Percentiles rank a stretch among this genome's conserved stretches.
phyloP scores from a whole-genome alignment of 1,139 yeast genomes.

The Protomyces macrosporus region DNA sequence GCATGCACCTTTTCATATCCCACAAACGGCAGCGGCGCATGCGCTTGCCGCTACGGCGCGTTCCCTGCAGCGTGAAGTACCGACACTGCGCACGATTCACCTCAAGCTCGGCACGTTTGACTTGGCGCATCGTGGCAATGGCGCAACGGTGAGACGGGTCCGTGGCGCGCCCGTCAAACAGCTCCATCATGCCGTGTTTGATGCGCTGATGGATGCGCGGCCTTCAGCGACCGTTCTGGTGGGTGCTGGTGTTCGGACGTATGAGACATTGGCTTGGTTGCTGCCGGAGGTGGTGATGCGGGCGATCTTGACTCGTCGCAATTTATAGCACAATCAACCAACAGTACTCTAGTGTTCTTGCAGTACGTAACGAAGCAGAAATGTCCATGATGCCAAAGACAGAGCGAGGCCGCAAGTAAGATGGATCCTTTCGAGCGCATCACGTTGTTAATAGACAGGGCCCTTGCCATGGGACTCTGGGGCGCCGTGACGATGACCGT shows the following conservation, averaged over 20 bases:
- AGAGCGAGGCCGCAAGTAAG: constrained; percentile 13
- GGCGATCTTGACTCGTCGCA: no score
- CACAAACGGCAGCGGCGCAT: constrained; percentile 13
- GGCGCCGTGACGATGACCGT: constrained; percentile 23
- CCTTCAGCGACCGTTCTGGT: constrained; percentile 2
- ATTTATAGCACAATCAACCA: neutral
- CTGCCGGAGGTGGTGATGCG: constrained; percentile 15
- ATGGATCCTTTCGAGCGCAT: neutral
- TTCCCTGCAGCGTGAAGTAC: constrained; percentile 11
- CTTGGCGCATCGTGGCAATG: constrained; percentile 20
- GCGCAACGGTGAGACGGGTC: constrained; percentile 13
- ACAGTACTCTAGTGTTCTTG: neutral
- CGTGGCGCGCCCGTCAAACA: constrained; percentile 17
- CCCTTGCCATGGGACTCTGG: constrained; percentile 22
- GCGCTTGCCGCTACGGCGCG: constrained; percentile 10
- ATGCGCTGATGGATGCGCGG: constrained; percentile 10
- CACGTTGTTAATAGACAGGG: neutral
- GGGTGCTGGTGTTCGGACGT: constrained; percentile 14
- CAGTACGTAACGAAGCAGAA: neutral
- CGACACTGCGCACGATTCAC: constrained; percentile 15
- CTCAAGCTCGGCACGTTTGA: constrained; percentile 20
- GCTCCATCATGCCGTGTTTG: constrained; percentile 22
- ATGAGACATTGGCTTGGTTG: constrained; percentile 7
- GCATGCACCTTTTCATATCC: constrained; percentile 18
- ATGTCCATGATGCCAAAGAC: constrained; percentile 24